Evolutionary conservation across 768 basidiomycete species (phyloP), one percentile per base, ranked within the genome.

Genomic region (Suillus weaverae): DNA sequence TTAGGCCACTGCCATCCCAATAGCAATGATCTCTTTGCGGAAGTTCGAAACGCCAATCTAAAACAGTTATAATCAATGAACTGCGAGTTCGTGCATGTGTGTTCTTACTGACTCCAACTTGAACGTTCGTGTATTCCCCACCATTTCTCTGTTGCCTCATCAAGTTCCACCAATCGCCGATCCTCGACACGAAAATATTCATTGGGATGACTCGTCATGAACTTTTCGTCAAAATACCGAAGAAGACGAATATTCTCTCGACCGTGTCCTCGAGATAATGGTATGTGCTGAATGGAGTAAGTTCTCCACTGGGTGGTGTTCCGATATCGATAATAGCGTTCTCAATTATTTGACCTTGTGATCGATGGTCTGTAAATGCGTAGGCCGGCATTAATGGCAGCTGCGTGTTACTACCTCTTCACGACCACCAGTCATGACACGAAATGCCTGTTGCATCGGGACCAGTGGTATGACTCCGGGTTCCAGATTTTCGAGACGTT

Each of bases 311-410:
- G 0, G 77, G 80, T 10, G 76, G 78, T 48, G 62, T 64, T 13
- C 67, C 73, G 14, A 81, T 74, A 64, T 81, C 81, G 3, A 81
- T 74, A 5, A 82, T 66, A 0, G 79, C 71, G 41, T 72, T 62
- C 1, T 62, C 60, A 1, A 82, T 71, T 9, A 79, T 82, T 67
- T 82, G 81, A 1, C 81, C 81, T 66, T 82, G 80, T 4, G 77
- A 66, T 30, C 71, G 60, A 63, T 81, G 81, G 64, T 82, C 78
- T 0, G 80, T 82, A 68, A 82, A 81, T 1, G 78, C 76, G 62
- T 81, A 82, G 8, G 77, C 80, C 0, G 71, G 68, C 7, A 78
- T 80, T 3, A 81, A 66, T 0, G 77, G 71, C 43, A 70, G 74
- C 63, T 81, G 78, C 13, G 11, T 13, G n/a, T 46, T 22, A 46